These are phyloP conservation scores for Croton setiger DNA, from an alignment of 441 rosid species.

Conservation along the genomic window DNA sequence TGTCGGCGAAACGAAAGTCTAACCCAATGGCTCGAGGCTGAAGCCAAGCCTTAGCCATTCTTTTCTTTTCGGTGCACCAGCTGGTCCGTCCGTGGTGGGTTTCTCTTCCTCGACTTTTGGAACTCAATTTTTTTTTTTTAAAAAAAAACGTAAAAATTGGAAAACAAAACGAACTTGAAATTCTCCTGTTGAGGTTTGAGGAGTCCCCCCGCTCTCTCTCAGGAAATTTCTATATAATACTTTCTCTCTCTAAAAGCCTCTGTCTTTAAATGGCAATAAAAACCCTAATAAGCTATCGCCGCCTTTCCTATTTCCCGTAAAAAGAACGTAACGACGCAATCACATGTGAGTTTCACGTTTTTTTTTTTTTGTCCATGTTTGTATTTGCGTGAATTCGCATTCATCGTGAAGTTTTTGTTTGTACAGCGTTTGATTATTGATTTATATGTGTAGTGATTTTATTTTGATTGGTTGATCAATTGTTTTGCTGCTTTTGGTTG, in stretches of 20 bases:
- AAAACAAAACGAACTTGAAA: constrained; percentile 8
- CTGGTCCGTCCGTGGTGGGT: background rate
- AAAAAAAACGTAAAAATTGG: background rate
- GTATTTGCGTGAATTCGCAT: background rate
- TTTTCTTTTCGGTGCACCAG: background rate
- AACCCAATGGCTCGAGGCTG: background rate
- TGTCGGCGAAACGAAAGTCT: background rate
- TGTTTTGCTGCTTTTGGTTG: background rate
- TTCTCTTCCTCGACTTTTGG: constrained; percentile 4
- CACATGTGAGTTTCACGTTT: background rate
- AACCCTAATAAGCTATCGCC: constrained; percentile 24
- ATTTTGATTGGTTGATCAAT: background rate
- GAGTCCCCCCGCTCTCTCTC: background rate
- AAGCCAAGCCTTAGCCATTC: background rate
- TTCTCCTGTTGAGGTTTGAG: background rate
- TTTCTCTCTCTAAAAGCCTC: background rate
- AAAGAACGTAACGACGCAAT: background rate
- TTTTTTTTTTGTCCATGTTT: background rate
- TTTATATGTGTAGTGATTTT: background rate
- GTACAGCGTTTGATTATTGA: background rate
- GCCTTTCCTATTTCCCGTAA: constrained; percentile 8
- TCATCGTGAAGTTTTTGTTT: background rate
- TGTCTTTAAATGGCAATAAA: background rate
- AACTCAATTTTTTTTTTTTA: background rate
- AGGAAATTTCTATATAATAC: background rate